Conservation (phyloP, 177 flowering plant genomes). For the Vitis hybrid region DNA sequence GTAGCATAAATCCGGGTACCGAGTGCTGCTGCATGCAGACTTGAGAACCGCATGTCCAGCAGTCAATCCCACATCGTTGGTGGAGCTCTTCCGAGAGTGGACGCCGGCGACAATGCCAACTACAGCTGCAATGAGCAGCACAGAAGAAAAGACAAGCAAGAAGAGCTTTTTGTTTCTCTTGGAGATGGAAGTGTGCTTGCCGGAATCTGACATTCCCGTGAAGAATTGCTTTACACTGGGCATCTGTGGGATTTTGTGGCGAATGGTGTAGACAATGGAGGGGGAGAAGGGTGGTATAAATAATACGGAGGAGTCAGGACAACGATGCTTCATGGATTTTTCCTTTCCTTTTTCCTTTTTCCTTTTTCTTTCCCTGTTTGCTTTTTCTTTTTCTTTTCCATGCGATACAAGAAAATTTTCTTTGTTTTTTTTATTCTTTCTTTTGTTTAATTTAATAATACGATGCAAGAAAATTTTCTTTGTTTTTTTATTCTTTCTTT, state of each 20-base stretch:
- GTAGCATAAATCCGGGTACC: conserved; percentile 67
- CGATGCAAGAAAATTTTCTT: not conserved
- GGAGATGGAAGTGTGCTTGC: conserved; percentile 15
- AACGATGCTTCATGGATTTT: not conserved
- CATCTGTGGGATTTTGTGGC: conserved; percentile 14
- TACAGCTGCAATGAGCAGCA: conserved; percentile 37
- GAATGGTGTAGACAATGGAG: not conserved
- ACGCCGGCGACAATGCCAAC: conserved; percentile 41
- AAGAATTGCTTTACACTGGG: conserved; percentile 21
- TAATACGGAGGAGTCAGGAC: no score
- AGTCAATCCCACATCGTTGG: not conserved
- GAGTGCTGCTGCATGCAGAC: conserved; percentile 59
- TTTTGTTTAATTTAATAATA: not conserved
- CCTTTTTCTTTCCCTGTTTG: no score
- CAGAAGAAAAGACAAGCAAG: conserved; percentile 27
- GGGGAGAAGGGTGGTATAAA: not conserved
- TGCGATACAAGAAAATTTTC: no score
- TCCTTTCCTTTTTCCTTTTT: not conserved
- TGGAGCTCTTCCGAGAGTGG: conserved; percentile 19
- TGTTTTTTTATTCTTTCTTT: no score
- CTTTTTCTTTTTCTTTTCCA: no score
- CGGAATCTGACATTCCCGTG: conserved; percentile 29
- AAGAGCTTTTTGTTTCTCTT: conserved; percentile 31
- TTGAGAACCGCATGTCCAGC: conserved; percentile 49
- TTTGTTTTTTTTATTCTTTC: no score